These are phyloP conservation scores for Taphrina deformans DNA, from an alignment of 1,139 yeast species.

Conservation along the genomic window DNA sequence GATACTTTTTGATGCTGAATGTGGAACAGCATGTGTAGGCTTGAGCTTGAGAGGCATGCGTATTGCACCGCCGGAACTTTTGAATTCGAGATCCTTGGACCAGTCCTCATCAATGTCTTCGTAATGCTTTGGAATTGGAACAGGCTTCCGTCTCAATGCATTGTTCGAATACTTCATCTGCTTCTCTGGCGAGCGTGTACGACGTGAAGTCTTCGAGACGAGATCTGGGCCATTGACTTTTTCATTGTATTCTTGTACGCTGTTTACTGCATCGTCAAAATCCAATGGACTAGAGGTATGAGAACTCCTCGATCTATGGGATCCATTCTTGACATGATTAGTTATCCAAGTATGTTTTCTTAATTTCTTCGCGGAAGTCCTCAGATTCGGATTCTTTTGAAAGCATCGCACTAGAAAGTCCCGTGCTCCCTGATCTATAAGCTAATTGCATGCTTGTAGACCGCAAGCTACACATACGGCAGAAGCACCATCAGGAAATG, in stretches of 20 bases:
- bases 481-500: constrained; percentile 65
- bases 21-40: background rate
- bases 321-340: constrained; percentile 39
- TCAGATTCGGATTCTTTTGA: constrained; percentile 65
- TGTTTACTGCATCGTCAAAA: constrained; percentile 44
- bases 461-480: constrained; percentile 41
- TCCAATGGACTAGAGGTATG: constrained; percentile 32
- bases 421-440: constrained; percentile 39
- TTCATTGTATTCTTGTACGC: constrained; percentile 44
- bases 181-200: background rate
- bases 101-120: constrained; percentile 18
- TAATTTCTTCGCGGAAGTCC: constrained; percentile 60
- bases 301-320: background rate
- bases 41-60: constrained; percentile 3
- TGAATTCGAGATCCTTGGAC: constrained; percentile 10
- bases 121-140: constrained; percentile 6
- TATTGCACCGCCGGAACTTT: background rate
- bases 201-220: constrained; percentile 1
- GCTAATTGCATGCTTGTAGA: background rate
- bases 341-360: constrained; percentile 64
- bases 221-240: constrained; percentile 31
- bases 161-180: background rate
- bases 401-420: constrained; percentile 77
- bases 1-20: background rate
- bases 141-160: background rate